Evolutionary conservation across 352 stramenopile genomes (phyloP), one percentile per base, ranked within the genome.

Genomic region (Globisporangium parvum): DNA sequence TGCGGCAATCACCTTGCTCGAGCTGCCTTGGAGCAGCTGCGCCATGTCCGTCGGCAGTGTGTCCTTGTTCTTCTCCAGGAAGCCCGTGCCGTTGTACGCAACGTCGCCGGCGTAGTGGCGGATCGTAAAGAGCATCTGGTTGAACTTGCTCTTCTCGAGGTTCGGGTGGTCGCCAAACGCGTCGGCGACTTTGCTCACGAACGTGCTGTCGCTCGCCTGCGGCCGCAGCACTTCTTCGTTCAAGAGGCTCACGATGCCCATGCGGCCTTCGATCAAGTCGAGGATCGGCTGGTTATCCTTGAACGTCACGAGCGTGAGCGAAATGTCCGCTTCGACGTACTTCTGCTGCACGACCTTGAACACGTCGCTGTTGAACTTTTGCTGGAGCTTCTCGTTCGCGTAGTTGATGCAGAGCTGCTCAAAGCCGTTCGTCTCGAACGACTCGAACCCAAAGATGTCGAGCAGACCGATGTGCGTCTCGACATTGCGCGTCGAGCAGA

Each of bases 381-480:
- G 85, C 63, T 95, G 85, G 53, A 95, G 59, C 79, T 95, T 80
- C 66, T 95, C 90, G 70, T 96, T 96, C 28, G 88, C 88, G 57
- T 96, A 96, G 70, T 96, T 96, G 69, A 96, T 96, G 52, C 88
- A 94, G 57, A 97, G 96, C 65, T 97, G 88, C 59, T 97, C 88
- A 59, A 96, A 97, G 47, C 87, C 86, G 62, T 97, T 97, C 57
- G 71, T 75, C 39, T 95, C 70, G 55, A 98, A 98, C 49, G 73
- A 88, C 70, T 98, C 95, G 60, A 98, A 98, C 14, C 95, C 93
- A 66, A 98, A 98, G 59, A 98, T 98, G 71, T 98, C 95, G 20
- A 98, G 70, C 55, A 98, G 67, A 56, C 90, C 87, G 63, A 98
- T 97, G 69, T 90, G 78, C 18, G 70, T 77, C 66, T 84, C 69